Evolutionary conservation across 2,329 filamentous ascomycete genomes (phyloP), one percentile per base, ranked within the genome.

Genomic region (Bipolaris cookei): DNA sequence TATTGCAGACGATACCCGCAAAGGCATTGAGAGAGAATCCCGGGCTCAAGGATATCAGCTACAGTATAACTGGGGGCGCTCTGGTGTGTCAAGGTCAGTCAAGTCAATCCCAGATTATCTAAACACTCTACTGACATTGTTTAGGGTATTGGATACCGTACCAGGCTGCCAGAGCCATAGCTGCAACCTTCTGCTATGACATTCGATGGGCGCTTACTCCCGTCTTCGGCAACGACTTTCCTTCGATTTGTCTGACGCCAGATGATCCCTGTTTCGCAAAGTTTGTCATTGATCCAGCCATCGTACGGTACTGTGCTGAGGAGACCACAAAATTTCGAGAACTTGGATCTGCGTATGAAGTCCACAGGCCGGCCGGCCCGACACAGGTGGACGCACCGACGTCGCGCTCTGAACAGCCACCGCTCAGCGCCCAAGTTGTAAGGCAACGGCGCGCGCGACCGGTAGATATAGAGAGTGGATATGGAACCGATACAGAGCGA

Each of bases 111-210:
- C 2, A 34, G 1, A 4, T 7, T n/a, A 18, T 8, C 1, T 30
- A 20, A 10, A 13, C 1, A 5, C 20, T 13, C 54, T 44, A 38
- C 61, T 68, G 39, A 71, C 43, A 4, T 30, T 23, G 13, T 21
- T 58, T 37, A 96, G 92, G 95, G 32, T 99, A 98, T 77, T 99
- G 95, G 95, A 92, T 98, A 85, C 94, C 94, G 2, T 98, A 88
- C 69, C 80, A 86, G 37, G 96, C 92, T 65, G 95, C 95, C 44
- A 90, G 86, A 76, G 92, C 92, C 10, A 81, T 99, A 49, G 96
- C 93, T 69, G 86, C 91, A 3, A 97, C 91, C 0, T 98, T 98
- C 75, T 98, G 94, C 78, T 87, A 88, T 74, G 80, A 85, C 34
- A 96, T 99, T 60, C 88, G 94, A 13, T 88, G 88, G 56, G 93